These are phyloP conservation scores for Pestalotiopsis sp. DNA, from an alignment of 2,329 filamentous ascomycete species.

Conservation along the genomic window DNA sequence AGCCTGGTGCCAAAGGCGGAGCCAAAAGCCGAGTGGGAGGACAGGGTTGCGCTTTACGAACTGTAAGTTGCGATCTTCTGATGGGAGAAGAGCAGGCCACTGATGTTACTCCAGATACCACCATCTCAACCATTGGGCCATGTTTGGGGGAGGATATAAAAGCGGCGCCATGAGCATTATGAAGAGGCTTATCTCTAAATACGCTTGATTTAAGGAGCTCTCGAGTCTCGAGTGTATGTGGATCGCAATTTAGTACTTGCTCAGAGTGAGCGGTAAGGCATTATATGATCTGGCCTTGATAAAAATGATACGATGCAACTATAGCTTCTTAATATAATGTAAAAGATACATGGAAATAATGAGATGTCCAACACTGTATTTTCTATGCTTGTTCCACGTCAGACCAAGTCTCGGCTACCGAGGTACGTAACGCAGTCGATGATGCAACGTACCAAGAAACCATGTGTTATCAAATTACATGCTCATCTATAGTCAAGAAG, in stretches of 20 bases:
- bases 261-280: too few relatives aligned
- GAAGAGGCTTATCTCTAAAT: constrained; percentile 73
- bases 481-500: background rate
- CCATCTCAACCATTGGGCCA: constrained; percentile 83
- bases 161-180: constrained; percentile 80
- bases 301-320: too few relatives aligned
- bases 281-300: too few relatives aligned
- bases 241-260: too few relatives aligned
- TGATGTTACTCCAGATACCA: constrained; percentile 69
- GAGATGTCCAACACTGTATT: too few relatives aligned
- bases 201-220: constrained; percentile 45
- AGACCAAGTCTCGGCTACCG: too few relatives aligned
- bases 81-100: background rate
- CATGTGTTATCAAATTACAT: too few relatives aligned
- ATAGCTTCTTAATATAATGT: too few relatives aligned
- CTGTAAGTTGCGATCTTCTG: constrained; percentile 56
- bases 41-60: constrained; percentile 81
- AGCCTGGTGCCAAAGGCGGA: constrained; percentile 76
- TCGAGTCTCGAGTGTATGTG: background rate
- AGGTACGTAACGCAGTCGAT: too few relatives aligned
- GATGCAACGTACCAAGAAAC: too few relatives aligned
- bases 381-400: too few relatives aligned
- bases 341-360: too few relatives aligned
- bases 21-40: constrained; percentile 81
- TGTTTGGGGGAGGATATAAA: constrained; percentile 83